Base-by-base conservation (phyloP, 2,329 filamentous ascomycete species). In the Teratosphaeria gauchensis region DNA sequence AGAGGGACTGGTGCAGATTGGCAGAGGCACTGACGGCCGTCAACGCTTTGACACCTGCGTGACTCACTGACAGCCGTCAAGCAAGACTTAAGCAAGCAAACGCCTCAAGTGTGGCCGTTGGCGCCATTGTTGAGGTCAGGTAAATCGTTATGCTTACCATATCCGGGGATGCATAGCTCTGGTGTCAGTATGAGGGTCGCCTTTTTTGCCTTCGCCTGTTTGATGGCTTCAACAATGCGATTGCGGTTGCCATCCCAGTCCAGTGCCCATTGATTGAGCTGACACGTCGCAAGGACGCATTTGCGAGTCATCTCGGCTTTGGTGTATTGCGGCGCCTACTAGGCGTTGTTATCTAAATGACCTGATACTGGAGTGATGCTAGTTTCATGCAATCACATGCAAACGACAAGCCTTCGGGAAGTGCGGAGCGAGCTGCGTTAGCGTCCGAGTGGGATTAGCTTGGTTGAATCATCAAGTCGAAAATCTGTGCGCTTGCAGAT, bases 221-320 rank as follows among this genome's bases (percentile, higher is more conserved):
- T 76, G 64, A 88, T 84, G 58, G 81, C 84, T 69, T 86, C 77
- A 19, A 85, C 78, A 62, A 89, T 88, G 19, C 86, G 77, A 54
- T 80, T 77, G 1, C 77, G 72, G 66, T 89, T 89, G 42, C 84
- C 85, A 62, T 82, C 76, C 64, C 82, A 87, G 67, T 87, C 84
- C 7, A 87, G 76, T 56, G 81, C 68, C 73, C 73, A 76, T 63
- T 76, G 74, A 62, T 76, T 75, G 31, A 76, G 69, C 56, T 74
- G 70, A 28, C 73, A 76, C 57, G 77, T 79, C 57, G 77, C 76
- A 48, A 80, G 71, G 19, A 69, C 58, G 57, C 69, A 72, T 57
- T 70, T 68, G 14, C 69, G 64, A 19, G 67, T 66, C 69, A 71
- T 71, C 16, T 21, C 42, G 42, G 42, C n/a, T 6, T 16, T 7